phyloP scores from a whole-genome alignment of 2,329 filamentous ascomycete species.

The Tolypocladium ovalisporum region DNA sequence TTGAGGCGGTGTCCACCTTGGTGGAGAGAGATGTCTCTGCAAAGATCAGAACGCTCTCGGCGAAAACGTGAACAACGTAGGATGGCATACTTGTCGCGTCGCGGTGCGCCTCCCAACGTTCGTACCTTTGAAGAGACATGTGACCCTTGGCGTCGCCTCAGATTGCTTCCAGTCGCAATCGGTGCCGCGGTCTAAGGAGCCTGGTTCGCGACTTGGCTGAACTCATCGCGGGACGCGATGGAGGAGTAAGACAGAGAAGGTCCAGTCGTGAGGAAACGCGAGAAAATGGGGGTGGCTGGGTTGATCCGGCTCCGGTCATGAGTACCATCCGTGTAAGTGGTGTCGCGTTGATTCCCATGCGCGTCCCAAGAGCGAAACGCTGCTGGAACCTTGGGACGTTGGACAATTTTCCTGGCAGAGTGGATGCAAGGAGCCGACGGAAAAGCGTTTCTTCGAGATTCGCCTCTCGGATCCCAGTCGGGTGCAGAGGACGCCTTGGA shows the following conservation, averaged over 20 bases:
- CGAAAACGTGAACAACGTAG: neutral
- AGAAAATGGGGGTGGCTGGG: neutral
- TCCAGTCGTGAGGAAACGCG: neutral
- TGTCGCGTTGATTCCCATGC: neutral
- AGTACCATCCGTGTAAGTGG: neutral
- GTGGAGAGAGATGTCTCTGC: neutral
- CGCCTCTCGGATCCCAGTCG: neutral
- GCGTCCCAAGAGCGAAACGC: neutral
- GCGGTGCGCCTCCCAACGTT: neutral
- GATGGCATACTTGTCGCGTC: neutral
- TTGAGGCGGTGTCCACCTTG: neutral
- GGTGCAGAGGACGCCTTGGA: neutral
- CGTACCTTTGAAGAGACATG: neutral
- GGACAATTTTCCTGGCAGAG: too few relatives aligned
- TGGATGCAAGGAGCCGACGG: too few relatives aligned
- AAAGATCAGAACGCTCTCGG: neutral
- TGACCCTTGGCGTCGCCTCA: neutral
- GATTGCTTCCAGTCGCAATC: neutral
- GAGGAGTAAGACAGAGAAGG: neutral
- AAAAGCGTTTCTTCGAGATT: too few relatives aligned
- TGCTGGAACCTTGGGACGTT: neutral
- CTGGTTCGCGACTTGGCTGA: neutral
- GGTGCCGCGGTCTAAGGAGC: neutral
- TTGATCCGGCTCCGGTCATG: neutral
- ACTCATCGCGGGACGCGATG: neutral